Percentiles rank a stretch among this genome's conserved stretches.
Evolutionary conservation across 2,329 filamentous ascomycete genomes (phyloP).

Genomic region (Arthroderma sp.): DNA sequence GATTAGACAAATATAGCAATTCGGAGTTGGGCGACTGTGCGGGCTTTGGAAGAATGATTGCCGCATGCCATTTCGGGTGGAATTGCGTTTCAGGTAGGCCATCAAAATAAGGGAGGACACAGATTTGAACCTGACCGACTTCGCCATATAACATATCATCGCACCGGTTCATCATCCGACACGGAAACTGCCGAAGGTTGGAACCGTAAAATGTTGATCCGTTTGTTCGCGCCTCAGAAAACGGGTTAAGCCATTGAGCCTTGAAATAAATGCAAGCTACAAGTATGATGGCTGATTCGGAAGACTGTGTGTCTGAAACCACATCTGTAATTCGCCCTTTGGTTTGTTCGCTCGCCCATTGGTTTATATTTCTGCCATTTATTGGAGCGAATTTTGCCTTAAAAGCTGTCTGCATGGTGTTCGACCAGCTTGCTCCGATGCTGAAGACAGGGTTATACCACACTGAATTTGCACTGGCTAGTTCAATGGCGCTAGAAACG

Average conservation of each 20-base stretch:
- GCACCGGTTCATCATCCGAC: slow-evolving; percentile 1
- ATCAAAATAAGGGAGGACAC: slow-evolving; percentile 4
- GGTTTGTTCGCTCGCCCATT: slow-evolving; percentile 1
- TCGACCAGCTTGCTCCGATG: slow-evolving; percentile 1
- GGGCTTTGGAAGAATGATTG: slow-evolving; percentile 5
- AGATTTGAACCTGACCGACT: slow-evolving; percentile 4
- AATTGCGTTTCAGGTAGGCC: neutral
- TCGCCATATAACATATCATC: slow-evolving; percentile 3
- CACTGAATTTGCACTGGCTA: slow-evolving; percentile 1
- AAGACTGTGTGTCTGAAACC: neutral
- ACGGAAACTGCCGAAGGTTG: neutral
- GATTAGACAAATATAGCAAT: neutral
- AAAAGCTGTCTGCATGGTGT: neutral
- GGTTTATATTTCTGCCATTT: slow-evolving; percentile 1
- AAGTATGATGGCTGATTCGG: neutral
- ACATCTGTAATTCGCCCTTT: slow-evolving; percentile 1
- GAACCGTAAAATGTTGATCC: neutral
- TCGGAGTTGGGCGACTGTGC: neutral
- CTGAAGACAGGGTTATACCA: neutral
- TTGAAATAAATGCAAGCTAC: slow-evolving; percentile 6
- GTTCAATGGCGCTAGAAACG: neutral
- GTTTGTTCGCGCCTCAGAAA: neutral
- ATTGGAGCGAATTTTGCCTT: neutral
- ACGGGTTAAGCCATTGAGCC: slow-evolving; percentile 2
- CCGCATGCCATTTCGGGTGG: slow-evolving; percentile 3